Evolutionary conservation across 495 filamentous ascomycete genomes (phyloP).

Genomic region (Xylona heveae): DNA sequence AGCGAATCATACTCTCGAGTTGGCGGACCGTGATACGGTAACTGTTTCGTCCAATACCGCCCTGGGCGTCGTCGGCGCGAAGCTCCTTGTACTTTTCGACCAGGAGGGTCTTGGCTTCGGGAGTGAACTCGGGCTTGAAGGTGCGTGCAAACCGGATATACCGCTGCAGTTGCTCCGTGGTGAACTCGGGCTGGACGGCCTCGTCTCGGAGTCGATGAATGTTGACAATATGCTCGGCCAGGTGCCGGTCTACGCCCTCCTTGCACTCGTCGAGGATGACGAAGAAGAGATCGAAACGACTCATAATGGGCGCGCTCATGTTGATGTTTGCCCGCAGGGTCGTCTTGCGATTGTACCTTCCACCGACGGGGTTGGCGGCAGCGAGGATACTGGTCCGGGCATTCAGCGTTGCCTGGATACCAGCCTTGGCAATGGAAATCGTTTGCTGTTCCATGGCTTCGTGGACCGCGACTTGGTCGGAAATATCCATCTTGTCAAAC

Average conservation of each 20-base stretch:
- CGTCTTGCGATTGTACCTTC: conserved; percentile 87
- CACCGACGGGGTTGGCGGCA: conserved; percentile 89
- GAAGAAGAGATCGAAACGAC: conserved; percentile 96
- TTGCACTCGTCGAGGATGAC: conserved; percentile 96
- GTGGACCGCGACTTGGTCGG: conserved; percentile 96
- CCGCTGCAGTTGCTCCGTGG: conserved; percentile 87
- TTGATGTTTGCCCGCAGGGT: conserved; percentile 91
- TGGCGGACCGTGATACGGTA: conserved; percentile 96
- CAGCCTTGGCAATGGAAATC: conserved; percentile 96
- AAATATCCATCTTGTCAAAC: conserved; percentile 99
- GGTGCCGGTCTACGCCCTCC: conserved; percentile 68
- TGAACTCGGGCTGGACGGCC: conserved; percentile 79
- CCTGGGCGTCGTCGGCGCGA: conserved; percentile 80
- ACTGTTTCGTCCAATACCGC: conserved; percentile 74
- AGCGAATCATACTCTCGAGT: conserved; percentile 81
- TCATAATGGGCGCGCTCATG: conserved; percentile 98
- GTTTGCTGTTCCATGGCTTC: conserved; percentile 99
- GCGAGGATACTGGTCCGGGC: conserved; percentile 88
- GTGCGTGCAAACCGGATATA: conserved; percentile 95
- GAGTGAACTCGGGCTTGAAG: conserved; percentile 81
- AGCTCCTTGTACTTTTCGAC: conserved; percentile 95
- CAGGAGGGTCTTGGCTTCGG: conserved; percentile 64
- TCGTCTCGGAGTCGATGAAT: conserved; percentile 84
- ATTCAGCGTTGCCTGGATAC: conserved; percentile 95
- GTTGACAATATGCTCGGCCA: conserved; percentile 86